These are phyloP conservation scores for Exobasidium rhododendri DNA, from an alignment of 1,284 basidiomycete species.

Conservation along the genomic window DNA sequence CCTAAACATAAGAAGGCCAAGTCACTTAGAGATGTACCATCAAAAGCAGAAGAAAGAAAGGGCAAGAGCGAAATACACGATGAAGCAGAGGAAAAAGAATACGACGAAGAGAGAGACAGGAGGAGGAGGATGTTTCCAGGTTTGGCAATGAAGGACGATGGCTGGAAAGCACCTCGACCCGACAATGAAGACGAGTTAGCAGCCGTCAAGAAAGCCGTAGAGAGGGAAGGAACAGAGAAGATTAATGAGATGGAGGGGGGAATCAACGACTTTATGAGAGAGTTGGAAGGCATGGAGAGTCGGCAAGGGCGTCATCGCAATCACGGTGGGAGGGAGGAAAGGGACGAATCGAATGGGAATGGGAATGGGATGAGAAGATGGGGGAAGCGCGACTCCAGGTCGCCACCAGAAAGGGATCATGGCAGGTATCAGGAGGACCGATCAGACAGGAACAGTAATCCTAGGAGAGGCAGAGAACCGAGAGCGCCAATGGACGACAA, in stretches of 20 bases:
- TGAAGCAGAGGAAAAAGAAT: slow-evolving; percentile 54
- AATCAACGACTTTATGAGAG: slow-evolving; percentile 18
- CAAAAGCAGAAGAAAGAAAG: not conserved
- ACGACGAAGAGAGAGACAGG: slow-evolving; percentile 65
- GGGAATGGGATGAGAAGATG: not conserved
- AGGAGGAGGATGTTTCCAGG: slow-evolving; percentile 85
- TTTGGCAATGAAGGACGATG: slow-evolving; percentile 64
- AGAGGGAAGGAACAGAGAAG: not conserved
- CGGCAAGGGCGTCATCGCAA: not conserved
- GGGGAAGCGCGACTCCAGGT: slow-evolving; percentile 1
- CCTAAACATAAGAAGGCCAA: slow-evolving; percentile 70
- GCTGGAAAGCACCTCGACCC: slow-evolving; percentile 19
- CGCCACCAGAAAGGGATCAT: slow-evolving; percentile 4
- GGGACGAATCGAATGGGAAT: not conserved
- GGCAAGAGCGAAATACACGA: slow-evolving; percentile 44
- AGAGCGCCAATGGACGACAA: slow-evolving; percentile 62
- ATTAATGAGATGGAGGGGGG: not conserved
- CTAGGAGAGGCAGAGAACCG: slow-evolving; percentile 24
- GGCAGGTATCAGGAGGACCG: slow-evolving; percentile 3
- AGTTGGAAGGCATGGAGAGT: slow-evolving; percentile 6
- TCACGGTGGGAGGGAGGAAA: not conserved
- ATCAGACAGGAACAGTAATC: not conserved
- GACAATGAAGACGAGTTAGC: slow-evolving; percentile 6
- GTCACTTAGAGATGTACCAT: slow-evolving; percentile 27
- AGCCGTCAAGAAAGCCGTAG: not conserved